A percentile compares a stretch with the other conserved stretches of the same genome.
phyloP scores from a whole-genome alignment of 176 grass and related monocot species.

The Secale cereale region DNA sequence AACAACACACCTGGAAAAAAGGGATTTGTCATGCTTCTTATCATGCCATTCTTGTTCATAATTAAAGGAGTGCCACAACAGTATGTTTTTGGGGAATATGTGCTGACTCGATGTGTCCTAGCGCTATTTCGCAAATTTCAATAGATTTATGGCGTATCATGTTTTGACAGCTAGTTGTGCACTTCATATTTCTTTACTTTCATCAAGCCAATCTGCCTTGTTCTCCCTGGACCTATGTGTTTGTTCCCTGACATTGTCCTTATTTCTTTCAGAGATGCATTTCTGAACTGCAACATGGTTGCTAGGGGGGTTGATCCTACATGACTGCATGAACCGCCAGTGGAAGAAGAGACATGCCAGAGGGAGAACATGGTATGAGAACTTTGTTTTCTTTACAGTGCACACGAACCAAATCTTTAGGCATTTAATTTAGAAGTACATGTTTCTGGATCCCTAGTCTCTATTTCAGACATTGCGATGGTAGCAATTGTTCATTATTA shows the following conservation, averaged over 20 bases:
- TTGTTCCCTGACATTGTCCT: background rate
- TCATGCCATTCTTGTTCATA: background rate
- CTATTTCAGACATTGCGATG: background rate
- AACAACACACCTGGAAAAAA: background rate
- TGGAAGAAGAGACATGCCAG: conserved; percentile 34
- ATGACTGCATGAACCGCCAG: conserved; percentile 49
- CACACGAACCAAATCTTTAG: background rate
- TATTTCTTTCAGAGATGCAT: conserved; percentile 55
- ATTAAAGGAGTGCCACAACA: background rate
- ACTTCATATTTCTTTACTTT: too few relatives aligned
- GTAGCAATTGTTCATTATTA: background rate
- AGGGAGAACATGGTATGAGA: conserved; percentile 31
- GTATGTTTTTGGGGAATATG: background rate
- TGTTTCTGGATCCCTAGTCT: background rate
- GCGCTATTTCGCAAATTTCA: background rate
- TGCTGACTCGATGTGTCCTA: background rate
- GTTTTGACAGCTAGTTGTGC: too few relatives aligned
- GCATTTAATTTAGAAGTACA: background rate
- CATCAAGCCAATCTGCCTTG: too few relatives aligned
- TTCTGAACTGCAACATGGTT: conserved; percentile 63
- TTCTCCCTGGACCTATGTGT: too few relatives aligned
- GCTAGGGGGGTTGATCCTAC: conserved; percentile 62
- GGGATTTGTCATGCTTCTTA: background rate
- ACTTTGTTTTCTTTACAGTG: background rate
- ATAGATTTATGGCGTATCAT: too few relatives aligned